Evolutionary conservation across 2,329 filamentous ascomycete species (phyloP).

Genomic region (Aspergillus flavus): DNA sequence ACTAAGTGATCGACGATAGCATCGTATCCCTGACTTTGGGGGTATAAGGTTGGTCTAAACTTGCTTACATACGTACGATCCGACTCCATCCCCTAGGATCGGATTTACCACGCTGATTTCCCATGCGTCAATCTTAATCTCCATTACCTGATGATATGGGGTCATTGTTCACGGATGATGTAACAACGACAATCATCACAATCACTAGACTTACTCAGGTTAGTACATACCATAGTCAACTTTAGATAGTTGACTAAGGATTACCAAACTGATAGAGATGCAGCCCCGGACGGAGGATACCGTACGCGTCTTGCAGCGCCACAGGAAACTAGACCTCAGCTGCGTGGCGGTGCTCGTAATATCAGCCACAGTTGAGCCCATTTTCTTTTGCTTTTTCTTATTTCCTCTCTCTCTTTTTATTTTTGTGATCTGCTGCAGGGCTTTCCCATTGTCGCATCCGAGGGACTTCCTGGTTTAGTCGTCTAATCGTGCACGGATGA

Average conservation of each 20-base stretch:
- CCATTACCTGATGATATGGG: neutral
- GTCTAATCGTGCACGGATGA: slow-evolving; percentile 5
- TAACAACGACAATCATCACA: slow-evolving; percentile 8
- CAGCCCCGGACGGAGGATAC: neutral
- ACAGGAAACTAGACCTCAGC: neutral
- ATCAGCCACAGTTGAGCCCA: slow-evolving; percentile 5
- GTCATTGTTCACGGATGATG: slow-evolving; percentile 4
- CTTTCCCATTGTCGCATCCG: neutral
- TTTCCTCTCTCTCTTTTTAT: neutral
- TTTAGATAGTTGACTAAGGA: neutral
- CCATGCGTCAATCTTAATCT: slow-evolving; percentile 8
- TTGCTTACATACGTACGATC: slow-evolving; percentile 5
- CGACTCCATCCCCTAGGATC: slow-evolving; percentile 7
- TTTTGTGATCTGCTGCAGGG: slow-evolving; percentile 1
- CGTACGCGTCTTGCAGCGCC: neutral
- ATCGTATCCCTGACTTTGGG: slow-evolving; percentile 9
- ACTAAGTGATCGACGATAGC: slow-evolving; percentile 7
- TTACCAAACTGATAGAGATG: neutral
- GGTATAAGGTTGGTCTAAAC: slow-evolving; percentile 12
- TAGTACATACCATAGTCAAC: neutral
- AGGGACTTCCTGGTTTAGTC: neutral
- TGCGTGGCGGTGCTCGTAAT: slow-evolving; percentile 11
- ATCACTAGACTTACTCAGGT: neutral
- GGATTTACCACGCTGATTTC: slow-evolving; percentile 4
- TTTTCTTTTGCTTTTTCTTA: neutral